These are phyloP conservation scores for Calycina herbarum DNA, from an alignment of 2,329 filamentous ascomycete genomes.

Conservation along the genomic window DNA sequence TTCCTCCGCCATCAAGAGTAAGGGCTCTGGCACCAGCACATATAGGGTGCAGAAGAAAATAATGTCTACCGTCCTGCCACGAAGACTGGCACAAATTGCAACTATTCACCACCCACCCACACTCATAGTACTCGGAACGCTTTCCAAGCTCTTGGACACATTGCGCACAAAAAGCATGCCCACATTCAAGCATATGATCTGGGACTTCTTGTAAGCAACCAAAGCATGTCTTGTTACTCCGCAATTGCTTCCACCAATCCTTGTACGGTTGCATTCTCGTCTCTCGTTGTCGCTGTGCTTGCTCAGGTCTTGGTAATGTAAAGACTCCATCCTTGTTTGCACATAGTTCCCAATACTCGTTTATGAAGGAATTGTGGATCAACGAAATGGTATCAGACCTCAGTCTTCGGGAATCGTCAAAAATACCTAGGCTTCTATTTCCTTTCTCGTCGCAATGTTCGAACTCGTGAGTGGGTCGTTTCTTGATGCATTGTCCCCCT, in stretches of 20 bases:
- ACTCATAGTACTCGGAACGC: constrained; percentile 6
- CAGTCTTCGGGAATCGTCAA: constrained; percentile 10
- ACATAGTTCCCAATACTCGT: constrained; percentile 12
- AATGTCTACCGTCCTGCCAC: neutral
- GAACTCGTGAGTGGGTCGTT: constrained; percentile 12
- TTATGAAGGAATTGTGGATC: constrained; percentile 5
- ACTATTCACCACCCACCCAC: constrained; percentile 2
- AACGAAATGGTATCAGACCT: neutral
- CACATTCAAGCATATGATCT: constrained; percentile 8
- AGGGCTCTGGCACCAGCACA: constrained; percentile 9
- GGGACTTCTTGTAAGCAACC: constrained; percentile 9
- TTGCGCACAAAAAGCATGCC: constrained; percentile 3
- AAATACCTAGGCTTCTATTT: constrained; percentile 10
- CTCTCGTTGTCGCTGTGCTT: constrained; percentile 7
- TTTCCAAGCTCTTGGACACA: constrained; percentile 8
- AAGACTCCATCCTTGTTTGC: constrained; percentile 2
- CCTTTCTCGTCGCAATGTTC: constrained; percentile 15
- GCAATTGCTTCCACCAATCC: neutral
- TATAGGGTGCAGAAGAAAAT: constrained; percentile 2
- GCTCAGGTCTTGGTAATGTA: constrained; percentile 5
- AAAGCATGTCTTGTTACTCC: constrained; percentile 11
- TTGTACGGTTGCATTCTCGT: constrained; percentile 12
- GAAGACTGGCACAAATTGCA: constrained; percentile 8
- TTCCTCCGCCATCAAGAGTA: constrained; percentile 13
- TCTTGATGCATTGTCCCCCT: constrained; percentile 10